Evolutionary conservation across 2,329 filamentous ascomycete genomes (phyloP).

Genomic region (Tolypocladium guangdongense): DNA sequence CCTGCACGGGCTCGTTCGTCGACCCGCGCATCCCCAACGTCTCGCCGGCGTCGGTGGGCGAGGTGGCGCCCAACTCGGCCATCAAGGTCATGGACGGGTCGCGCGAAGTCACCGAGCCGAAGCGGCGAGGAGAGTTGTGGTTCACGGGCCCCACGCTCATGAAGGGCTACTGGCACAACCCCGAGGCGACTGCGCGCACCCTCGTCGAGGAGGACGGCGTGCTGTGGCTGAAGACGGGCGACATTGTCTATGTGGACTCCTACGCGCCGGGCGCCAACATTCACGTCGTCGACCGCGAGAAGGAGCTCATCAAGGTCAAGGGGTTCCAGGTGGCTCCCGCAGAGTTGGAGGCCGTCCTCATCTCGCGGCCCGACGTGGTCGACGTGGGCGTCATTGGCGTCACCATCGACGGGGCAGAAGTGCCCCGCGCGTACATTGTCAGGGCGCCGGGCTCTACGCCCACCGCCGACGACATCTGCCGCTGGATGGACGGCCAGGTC

Average conservation of each 20-base stretch:
- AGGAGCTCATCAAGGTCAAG: constrained; percentile 55
- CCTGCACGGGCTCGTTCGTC: neutral
- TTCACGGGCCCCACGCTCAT: constrained; percentile 64
- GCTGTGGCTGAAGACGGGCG: constrained; percentile 67
- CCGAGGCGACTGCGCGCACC: constrained; percentile 66
- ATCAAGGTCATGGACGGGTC: neutral
- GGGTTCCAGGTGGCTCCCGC: constrained; percentile 49
- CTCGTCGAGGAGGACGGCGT: constrained; percentile 50
- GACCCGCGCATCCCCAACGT: neutral
- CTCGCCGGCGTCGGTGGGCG: neutral
- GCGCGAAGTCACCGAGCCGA: constrained; percentile 50
- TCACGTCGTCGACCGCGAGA: constrained; percentile 65
- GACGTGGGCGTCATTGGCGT: constrained; percentile 58
- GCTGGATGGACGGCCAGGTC: constrained; percentile 3
- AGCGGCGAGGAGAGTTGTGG: constrained; percentile 68
- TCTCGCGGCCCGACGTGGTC: constrained; percentile 33
- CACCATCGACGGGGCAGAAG: constrained; percentile 41
- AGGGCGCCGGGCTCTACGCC: constrained; percentile 8
- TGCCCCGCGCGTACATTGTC: constrained; percentile 53
- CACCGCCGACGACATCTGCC: constrained; percentile 4
- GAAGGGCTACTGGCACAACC: constrained; percentile 73
- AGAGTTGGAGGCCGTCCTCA: constrained; percentile 29
- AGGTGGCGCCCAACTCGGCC: neutral
- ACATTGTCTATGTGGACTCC: constrained; percentile 63
- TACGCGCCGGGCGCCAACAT: constrained; percentile 51